A percentile compares a stretch with the other conserved stretches of the same genome.
phyloP scores from a whole-genome alignment of 2,329 filamentous ascomycete species.

The Cladosporium sphaerospermum region DNA sequence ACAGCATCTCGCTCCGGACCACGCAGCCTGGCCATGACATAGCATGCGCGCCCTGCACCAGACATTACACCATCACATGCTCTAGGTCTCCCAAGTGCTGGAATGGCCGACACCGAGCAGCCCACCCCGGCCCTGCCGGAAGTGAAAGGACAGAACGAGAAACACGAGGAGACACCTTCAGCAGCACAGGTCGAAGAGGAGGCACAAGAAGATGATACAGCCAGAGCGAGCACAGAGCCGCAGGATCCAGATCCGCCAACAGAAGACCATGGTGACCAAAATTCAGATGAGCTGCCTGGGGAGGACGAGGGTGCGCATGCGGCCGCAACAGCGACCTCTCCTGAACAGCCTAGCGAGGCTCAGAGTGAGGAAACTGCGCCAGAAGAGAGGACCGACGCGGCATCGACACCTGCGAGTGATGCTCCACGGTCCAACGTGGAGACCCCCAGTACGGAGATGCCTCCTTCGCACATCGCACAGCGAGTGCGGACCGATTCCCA shows the following conservation, averaged over 20 bases:
- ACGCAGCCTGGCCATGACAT: slow-evolving; percentile 6
- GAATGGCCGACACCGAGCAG: slow-evolving; percentile 26
- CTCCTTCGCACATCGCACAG: slow-evolving; percentile 17
- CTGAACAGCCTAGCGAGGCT: background rate
- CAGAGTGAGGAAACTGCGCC: background rate
- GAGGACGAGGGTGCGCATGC: background rate
- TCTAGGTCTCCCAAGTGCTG: slow-evolving; percentile 24
- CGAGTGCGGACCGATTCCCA: slow-evolving; percentile 55
- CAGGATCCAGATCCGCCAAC: background rate
- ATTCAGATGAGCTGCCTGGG: slow-evolving; percentile 10
- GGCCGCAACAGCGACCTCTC: background rate
- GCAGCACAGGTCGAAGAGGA: slow-evolving; percentile 8
- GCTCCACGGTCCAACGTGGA: slow-evolving; percentile 9
- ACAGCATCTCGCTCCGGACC: background rate
- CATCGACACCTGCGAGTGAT: background rate
- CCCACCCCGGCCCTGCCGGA: slow-evolving; percentile 17
- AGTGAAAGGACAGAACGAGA: slow-evolving; percentile 17
- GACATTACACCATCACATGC: slow-evolving; percentile 8
- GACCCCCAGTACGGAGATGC: slow-evolving; percentile 13
- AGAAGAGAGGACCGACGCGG: background rate
- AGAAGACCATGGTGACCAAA: slow-evolving; percentile 5
- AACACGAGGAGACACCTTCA: slow-evolving; percentile 8
- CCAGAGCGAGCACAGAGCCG: background rate
- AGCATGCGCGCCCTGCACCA: slow-evolving; percentile 9
- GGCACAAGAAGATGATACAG: background rate